Evolutionary conservation across 1,284 basidiomycete genomes (phyloP).

Genomic region (Leccinum pallidistipes): DNA sequence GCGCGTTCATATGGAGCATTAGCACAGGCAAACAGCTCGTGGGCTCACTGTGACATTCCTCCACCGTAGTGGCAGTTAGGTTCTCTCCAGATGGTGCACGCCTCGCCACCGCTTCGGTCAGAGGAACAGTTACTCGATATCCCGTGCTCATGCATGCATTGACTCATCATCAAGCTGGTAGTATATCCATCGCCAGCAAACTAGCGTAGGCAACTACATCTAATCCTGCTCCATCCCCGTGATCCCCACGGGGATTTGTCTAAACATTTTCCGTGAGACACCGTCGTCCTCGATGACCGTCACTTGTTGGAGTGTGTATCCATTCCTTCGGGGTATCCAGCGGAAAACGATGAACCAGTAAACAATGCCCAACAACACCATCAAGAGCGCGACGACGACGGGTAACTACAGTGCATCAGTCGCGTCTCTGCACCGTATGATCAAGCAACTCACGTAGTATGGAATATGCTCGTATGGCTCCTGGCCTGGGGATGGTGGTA

Average conservation of each 20-base stretch:
- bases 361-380: constrained; percentile 51
- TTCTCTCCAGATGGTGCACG: no score
- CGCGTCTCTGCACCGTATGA: not conserved
- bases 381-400: constrained; percentile 46
- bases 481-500: constrained; percentile 55
- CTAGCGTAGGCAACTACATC: not conserved
- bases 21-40: no score
- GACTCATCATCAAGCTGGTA: no score
- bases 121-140: no score
- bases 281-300: constrained; percentile 55
- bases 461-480: constrained; percentile 56
- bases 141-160: no score
- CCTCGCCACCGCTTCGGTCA: no score
- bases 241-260: constrained; percentile 12
- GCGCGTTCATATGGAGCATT: no score
- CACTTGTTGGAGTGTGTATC: constrained; percentile 51
- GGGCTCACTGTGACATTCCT: no score
- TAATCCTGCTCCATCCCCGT: constrained; percentile 1
- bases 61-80: no score
- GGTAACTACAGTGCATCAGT: constrained; percentile 44
- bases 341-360: constrained; percentile 62
- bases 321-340: constrained; percentile 52
- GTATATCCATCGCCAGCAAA: not conserved
- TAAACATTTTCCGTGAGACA: constrained; percentile 44
- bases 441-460: constrained; percentile 54